Base-by-base conservation (phyloP, 345 rosid genomes). In the Erysimum cheiranthoides region DNA sequence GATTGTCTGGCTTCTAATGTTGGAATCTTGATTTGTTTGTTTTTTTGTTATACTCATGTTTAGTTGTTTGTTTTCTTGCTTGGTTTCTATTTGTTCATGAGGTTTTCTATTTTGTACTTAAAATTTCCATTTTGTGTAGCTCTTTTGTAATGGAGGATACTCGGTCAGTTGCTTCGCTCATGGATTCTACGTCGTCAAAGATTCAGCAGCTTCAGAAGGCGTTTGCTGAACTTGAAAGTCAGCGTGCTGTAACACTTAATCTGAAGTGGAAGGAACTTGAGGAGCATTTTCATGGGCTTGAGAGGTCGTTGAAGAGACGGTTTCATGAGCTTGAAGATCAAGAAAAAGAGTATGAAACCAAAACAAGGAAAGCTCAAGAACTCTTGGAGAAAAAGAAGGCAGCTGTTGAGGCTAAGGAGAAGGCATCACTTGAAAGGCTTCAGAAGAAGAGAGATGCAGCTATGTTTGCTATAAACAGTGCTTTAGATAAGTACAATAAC, bases 161-260 rank as follows among this genome's bases (percentile, higher is more conserved):
- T 9, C 81, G 56, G 43, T 88, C 94, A 35, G 96, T 88, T 81
- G 91, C 88, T 51, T 82, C 81, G 21, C 94, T 95, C 32, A 89
- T 95, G 59, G 97, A 85, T 78, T 89, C 97, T 9, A 88, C 99
- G 10, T 76, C 87, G 38, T 89, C 93, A 31, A 95, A 90, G 89
- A 95, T 95, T 77, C 93, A 88, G 67, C 98, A 96, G 82, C 99
- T 96, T 84, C 98, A 95, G 91, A 92, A 83, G 83, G 99, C 99
- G 11, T 95, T 95, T 85, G 93, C 97, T 80, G 97, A 95, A 82
- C 99, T 95, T 71, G 97, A 95, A 81, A 90, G 94, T 68, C 91
- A 93, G 62, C 87, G 94, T 62, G 97, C 97, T 2, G 81, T 95
- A 57, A 86, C 98, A 7, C 94, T 95, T 61, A 90, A 95, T 80